Conservation (phyloP, 2,329 filamentous ascomycete species). For the Beauveria australis region DNA sequence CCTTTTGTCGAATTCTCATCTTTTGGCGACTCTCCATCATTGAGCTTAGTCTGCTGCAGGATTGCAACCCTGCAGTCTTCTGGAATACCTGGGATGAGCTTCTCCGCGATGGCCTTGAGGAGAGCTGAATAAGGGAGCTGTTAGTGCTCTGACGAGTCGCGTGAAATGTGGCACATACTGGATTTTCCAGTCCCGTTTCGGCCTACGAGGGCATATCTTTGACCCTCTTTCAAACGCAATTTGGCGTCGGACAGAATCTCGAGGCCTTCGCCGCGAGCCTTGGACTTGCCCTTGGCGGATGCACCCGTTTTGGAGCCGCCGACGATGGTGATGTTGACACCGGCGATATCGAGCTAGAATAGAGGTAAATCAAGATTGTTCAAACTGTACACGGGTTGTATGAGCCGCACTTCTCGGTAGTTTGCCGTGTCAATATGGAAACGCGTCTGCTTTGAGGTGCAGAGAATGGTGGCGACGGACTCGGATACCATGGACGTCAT, state of each 20-base stretch:
- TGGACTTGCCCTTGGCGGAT: slow-evolving; percentile 39
- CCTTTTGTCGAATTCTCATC: slow-evolving; percentile 9
- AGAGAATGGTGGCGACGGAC: slow-evolving; percentile 46
- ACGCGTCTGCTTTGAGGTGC: slow-evolving; percentile 59
- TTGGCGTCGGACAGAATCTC: slow-evolving; percentile 66
- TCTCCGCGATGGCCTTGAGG: slow-evolving; percentile 66
- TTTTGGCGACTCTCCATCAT: slow-evolving; percentile 7
- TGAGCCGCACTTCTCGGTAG: slow-evolving; percentile 43
- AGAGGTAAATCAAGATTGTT: neutral
- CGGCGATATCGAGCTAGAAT: slow-evolving; percentile 61
- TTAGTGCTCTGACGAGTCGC: neutral
- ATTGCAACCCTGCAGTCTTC: slow-evolving; percentile 57
- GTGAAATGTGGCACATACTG: slow-evolving; percentile 38
- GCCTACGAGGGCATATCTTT: slow-evolving; percentile 70
- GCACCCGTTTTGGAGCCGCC: slow-evolving; percentile 12
- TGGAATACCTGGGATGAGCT: slow-evolving; percentile 69
- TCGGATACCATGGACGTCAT: slow-evolving; percentile 44
- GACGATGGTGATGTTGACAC: slow-evolving; percentile 59
- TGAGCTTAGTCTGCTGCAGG: slow-evolving; percentile 54
- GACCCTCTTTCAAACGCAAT: slow-evolving; percentile 62
- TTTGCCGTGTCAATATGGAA: slow-evolving; percentile 52
- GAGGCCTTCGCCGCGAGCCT: slow-evolving; percentile 39
- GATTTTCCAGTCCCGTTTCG: slow-evolving; percentile 80
- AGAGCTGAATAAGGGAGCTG: slow-evolving; percentile 40
- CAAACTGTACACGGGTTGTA: neutral